phyloP scores from a whole-genome alignment of 2,329 filamentous ascomycete genomes.

The Cercospora sp. region DNA sequence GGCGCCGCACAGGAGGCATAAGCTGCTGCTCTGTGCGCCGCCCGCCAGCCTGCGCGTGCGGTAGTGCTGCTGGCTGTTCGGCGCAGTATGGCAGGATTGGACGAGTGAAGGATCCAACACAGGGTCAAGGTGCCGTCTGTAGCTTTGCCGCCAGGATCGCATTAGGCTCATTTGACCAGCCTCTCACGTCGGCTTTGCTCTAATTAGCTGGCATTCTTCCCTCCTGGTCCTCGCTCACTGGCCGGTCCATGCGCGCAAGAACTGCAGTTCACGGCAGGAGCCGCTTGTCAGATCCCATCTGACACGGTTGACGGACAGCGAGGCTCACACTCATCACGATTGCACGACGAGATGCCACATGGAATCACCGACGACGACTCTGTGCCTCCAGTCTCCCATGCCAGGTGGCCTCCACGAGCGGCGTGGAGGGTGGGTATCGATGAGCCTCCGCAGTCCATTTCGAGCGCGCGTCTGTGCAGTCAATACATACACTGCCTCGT shows the following conservation, averaged over 20 bases:
- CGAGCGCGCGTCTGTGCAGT: neutral
- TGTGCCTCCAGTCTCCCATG: neutral
- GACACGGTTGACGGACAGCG: neutral
- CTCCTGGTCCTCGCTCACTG: conserved; percentile 5
- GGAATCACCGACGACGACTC: neutral
- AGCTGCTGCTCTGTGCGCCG: conserved; percentile 20
- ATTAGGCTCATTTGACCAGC: conserved; percentile 13
- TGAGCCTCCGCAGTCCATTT: neutral
- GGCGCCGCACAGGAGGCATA: conserved; percentile 24
- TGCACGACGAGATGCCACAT: neutral
- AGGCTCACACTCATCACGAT: neutral
- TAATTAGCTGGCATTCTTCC: conserved; percentile 16
- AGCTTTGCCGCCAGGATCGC: conserved; percentile 15
- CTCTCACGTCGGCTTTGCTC: neutral
- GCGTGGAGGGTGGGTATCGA: neutral
- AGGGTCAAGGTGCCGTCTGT: conserved; percentile 10
- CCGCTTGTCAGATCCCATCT: conserved; percentile 6
- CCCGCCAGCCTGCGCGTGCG: conserved; percentile 1
- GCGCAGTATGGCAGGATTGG: conserved; percentile 9
- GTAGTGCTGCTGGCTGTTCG: conserved; percentile 2
- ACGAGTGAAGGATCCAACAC: conserved; percentile 9
- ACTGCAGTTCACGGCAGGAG: conserved; percentile 12
- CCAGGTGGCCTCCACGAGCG: neutral
- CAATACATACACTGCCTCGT: conserved; percentile 4
- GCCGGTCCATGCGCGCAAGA: conserved; percentile 6